These are phyloP conservation scores for Heliocybe sulcata DNA, from an alignment of 1,284 basidiomycete species.

Conservation along the genomic window DNA sequence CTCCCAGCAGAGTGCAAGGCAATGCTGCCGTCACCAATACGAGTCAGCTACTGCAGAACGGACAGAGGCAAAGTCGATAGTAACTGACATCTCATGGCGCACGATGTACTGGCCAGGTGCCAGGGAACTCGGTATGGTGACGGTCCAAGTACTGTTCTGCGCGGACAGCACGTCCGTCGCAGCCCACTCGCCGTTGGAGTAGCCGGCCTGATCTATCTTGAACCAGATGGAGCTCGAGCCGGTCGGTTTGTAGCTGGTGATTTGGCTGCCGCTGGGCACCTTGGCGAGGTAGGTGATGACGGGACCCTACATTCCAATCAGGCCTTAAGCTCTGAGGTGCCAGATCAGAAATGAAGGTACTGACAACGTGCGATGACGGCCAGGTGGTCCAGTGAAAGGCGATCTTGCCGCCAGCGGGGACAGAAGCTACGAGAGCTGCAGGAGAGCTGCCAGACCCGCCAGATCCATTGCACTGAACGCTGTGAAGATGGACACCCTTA, in stretches of 20 bases:
- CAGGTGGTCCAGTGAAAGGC: conserved; percentile 43
- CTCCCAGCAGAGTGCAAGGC: conserved; percentile 30
- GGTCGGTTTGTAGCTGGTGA: conserved; percentile 26
- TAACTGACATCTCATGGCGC: conserved; percentile 38
- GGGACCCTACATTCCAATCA: conserved; percentile 28
- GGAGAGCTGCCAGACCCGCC: conserved; percentile 32
- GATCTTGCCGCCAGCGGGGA: conserved; percentile 34
- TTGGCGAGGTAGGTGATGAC: conserved; percentile 40
- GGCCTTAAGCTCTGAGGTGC: conserved; percentile 2
- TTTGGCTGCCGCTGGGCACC: background rate
- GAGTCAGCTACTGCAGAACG: background rate
- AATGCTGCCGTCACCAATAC: conserved; percentile 19
- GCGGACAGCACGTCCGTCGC: conserved; percentile 32
- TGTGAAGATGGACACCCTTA: conserved; percentile 10
- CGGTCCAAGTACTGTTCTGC: conserved; percentile 32
- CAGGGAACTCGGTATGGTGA: conserved; percentile 36
- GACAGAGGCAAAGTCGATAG: background rate
- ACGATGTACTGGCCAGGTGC: conserved; percentile 41
- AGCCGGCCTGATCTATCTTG: conserved; percentile 39
- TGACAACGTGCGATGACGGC: conserved; percentile 33
- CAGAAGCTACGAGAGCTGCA: conserved; percentile 33
- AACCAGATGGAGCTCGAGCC: conserved; percentile 39
- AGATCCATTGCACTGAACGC: conserved; percentile 37
- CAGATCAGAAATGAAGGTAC: background rate
- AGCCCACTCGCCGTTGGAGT: conserved; percentile 37